Evolutionary conservation across 441 rosid species (phyloP), one percentile per base, ranked within the genome.

Genomic region (Adansonia gregorii): DNA sequence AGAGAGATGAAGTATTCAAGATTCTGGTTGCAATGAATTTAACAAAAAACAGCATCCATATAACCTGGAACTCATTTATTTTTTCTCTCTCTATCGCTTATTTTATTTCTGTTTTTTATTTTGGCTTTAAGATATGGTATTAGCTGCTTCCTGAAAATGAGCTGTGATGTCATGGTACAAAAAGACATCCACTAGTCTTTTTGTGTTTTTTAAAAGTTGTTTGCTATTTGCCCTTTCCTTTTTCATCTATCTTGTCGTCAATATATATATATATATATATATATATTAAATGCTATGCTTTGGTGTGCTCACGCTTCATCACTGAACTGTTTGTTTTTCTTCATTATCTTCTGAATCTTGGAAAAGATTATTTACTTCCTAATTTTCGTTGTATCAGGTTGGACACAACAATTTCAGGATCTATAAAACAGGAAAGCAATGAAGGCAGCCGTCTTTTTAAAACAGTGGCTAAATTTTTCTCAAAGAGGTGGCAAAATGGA

Each of bases 401-500:
- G 94, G 99, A 97, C 77, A 89, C 96, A 54, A 97, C 98, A 72
- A 94, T 97, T 84, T 91, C 99, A 75, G 99, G 99, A 73, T 89
- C 98, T 70, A 81, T 89, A 69, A 97, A 92, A 82, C 98, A 93
- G 80, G 99, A 97, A 85, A 93, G 86, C 79, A 89, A 83, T 49
- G 99, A 97, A 81, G 99, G 99, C 41, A 81, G 97, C 77, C 97
- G 99, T 59, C 91, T 97, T 71, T 97, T 97, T 80, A 97, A 88
- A 89, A 54, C 87, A 80, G 88, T 86, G 92, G 99, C 99, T 58
- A 97, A 93, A 82, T 97, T 99, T 67, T 97, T 97, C 84, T 95
- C 99, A 11, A 97, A 91, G 87, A 90, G 99, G 82, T 97, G 99
- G 99, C 98, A 97, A 83, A 97, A 88, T 85, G 99, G 99, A 83